A percentile compares a stretch with the other conserved stretches of the same genome.
Conservation (phyloP, 2,329 filamentous ascomycete genomes). For the Pseudogymnoascus sp. region DNA sequence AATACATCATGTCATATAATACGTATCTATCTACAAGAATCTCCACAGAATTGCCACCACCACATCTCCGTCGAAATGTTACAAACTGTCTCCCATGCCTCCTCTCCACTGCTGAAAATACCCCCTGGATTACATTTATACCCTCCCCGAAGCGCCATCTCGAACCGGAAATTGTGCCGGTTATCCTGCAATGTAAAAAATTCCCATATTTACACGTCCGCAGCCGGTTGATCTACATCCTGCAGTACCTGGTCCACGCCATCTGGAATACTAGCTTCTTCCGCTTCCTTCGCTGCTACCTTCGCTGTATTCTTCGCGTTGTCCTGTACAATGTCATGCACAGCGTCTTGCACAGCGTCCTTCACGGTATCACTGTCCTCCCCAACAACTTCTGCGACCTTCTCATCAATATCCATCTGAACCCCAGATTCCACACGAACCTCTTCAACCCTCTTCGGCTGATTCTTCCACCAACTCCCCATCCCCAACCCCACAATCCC, state of each 20-base stretch:
- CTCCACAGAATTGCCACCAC: background rate
- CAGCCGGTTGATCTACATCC: constrained; percentile 8
- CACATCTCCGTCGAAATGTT: background rate
- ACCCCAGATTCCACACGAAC: background rate
- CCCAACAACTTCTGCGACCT: background rate
- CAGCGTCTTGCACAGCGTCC: background rate
- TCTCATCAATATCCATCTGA: background rate
- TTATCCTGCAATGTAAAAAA: background rate
- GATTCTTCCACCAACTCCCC: constrained; percentile 12
- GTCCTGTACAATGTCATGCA: constrained; percentile 36
- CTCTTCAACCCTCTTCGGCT: background rate
- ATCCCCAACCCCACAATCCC: constrained; percentile 10
- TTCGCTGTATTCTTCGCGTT: constrained; percentile 32
- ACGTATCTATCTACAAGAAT: constrained; percentile 1
- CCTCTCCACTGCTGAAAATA: background rate
- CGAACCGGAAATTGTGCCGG: background rate
- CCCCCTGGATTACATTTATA: background rate
- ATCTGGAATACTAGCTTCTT: constrained; percentile 31
- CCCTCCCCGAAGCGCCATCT: background rate
- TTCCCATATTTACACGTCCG: constrained; percentile 5
- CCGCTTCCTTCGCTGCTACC: constrained; percentile 47
- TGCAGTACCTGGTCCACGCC: constrained; percentile 3
- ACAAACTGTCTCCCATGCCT: background rate
- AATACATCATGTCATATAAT: constrained; percentile 3
- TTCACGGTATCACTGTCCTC: background rate